Evolutionary conservation across 352 stramenopile genomes (phyloP).

Genomic region (Discostella stelligera): DNA sequence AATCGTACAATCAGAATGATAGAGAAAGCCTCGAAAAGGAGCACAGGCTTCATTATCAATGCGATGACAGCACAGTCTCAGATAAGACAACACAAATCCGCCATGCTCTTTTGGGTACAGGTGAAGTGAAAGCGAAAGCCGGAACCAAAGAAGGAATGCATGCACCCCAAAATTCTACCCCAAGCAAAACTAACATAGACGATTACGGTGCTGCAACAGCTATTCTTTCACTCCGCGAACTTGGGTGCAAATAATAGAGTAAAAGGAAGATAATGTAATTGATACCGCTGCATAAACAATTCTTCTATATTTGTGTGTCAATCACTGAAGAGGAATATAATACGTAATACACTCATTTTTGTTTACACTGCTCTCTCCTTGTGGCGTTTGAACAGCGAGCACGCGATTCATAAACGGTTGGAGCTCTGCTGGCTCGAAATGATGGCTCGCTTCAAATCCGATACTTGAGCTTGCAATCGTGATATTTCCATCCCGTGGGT

Average conservation of each 20-base stretch:
- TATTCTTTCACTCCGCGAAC: conserved; percentile 10
- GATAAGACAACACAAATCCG: not conserved
- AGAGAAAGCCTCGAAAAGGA: conserved; percentile 7
- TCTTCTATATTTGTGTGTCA: not conserved
- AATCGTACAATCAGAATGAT: conserved; percentile 11
- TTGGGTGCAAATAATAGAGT: not conserved
- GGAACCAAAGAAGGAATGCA: not conserved
- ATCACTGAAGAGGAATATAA: no score
- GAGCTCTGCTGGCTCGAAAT: not conserved
- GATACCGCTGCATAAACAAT: conserved; percentile 3
- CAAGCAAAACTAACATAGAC: not conserved
- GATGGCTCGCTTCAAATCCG: conserved; percentile 13
- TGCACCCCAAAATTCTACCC: not conserved
- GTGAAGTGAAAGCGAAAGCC: not conserved
- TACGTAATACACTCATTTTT: conserved; percentile 30
- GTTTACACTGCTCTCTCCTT: no score
- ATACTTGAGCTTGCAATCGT: conserved; percentile 26
- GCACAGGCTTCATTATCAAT: conserved; percentile 19
- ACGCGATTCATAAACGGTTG: conserved; percentile 13
- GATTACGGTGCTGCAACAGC: conserved; percentile 13
- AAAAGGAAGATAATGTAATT: not conserved
- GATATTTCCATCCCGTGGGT: conserved; percentile 45
- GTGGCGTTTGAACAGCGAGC: conserved; percentile 14
- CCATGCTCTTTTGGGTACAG: conserved; percentile 7
- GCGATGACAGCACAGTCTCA: not conserved